Evolutionary conservation across 805 yeast species (phyloP), one percentile per base, ranked within the genome.

Genomic region (Maudiozyma saulgeensis): DNA sequence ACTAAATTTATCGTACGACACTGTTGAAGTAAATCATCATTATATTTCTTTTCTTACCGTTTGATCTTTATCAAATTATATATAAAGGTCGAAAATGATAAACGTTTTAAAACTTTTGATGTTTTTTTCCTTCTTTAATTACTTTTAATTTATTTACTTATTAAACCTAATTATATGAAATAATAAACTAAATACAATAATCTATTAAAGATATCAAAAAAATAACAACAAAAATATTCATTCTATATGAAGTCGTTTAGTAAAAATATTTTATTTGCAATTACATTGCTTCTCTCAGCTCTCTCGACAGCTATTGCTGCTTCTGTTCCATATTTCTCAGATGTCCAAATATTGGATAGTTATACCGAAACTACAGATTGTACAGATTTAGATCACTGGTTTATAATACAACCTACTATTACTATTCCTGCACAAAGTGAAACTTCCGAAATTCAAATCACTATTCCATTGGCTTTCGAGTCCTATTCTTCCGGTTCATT

Each of bases 331-430:
- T 53, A 53, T 21, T 57, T 63, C 48, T 49, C 55, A 6, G 50
- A 48, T 43, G 56, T 63, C 9, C 55, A 56, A 37, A 25, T 64
- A 3, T 34, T 54, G n/a, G 66, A 63, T 45, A 48, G 64, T 12
- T 51, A 56, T 44, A 54, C 63, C 2, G 51, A 52, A 6, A 44
- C 54, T n/a, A 45, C 52, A 15, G 50, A 54, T 19, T 61, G 63
- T 39, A 56, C 57, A 11, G 62, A 62, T 46, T 49, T 53, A 21
- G 48, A 56, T 43, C 64, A 63, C 46, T 60, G 62, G 62, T 61
- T 64, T 46, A 16, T 59, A 23, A 50, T 64, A 13, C 55, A 56
- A 34, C 63, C 62, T 2, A 61, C 59, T 40, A 31, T 64, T 23
- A 56, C 50, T 39, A 53, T 63, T 13, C 51, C 62, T 4, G 49